A percentile compares a stretch with the other conserved stretches of the same genome.
phyloP scores from a whole-genome alignment of 106 monocot species.

The Acorus gramineus region DNA sequence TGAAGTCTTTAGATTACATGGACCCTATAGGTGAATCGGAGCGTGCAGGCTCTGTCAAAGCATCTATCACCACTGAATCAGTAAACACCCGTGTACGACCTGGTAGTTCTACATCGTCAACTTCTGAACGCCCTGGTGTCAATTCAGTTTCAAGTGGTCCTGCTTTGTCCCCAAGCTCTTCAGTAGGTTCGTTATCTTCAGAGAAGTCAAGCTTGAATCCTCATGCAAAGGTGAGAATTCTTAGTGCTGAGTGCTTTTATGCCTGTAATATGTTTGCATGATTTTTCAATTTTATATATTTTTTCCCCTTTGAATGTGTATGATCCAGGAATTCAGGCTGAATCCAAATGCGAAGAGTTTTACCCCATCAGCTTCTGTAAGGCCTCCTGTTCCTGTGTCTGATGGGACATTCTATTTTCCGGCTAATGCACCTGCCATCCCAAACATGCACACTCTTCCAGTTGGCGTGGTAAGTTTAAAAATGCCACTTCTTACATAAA shows the following conservation, averaged over 20 bases:
- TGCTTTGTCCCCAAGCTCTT: constrained; percentile 70
- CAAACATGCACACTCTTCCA: constrained; percentile 50
- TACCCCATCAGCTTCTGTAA: constrained; percentile 47
- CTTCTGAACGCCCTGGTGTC: constrained; percentile 29
- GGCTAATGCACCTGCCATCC: constrained; percentile 37
- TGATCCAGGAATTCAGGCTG: constrained; percentile 82
- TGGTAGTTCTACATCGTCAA: constrained; percentile 38
- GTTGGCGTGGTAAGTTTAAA: constrained; percentile 47
- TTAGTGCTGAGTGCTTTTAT: neutral
- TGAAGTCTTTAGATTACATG: too few species aligned
- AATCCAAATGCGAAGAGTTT: constrained; percentile 92
- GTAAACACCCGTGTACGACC: constrained; percentile 19
- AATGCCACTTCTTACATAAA: neutral
- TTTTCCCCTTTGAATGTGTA: neutral
- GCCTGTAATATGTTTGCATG: neutral
- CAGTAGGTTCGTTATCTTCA: constrained; percentile 63
- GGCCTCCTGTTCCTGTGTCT: constrained; percentile 30
- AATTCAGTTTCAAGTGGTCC: constrained; percentile 36
- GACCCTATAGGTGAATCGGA: neutral
- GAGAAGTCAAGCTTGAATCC: constrained; percentile 86
- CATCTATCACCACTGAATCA: constrained; percentile 6
- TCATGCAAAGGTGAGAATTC: constrained; percentile 57
- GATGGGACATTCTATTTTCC: constrained; percentile 62
- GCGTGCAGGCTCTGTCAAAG: constrained; percentile 14
- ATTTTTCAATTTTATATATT: neutral